phyloP scores from a whole-genome alignment of 306 rosid genomes.

The Pterocarpus santalinus region DNA sequence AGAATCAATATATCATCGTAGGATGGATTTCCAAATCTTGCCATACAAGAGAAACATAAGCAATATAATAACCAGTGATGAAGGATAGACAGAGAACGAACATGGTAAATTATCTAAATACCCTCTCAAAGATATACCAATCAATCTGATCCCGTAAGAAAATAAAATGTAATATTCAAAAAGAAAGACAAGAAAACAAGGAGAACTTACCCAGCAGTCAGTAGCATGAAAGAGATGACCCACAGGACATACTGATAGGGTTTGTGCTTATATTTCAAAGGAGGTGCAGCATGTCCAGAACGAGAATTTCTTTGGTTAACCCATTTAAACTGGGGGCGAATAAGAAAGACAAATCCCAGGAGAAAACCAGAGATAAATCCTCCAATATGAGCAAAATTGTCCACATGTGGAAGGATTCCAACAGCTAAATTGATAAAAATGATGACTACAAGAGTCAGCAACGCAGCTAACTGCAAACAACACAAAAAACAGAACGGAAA shows the following conservation, averaged over 20 bases:
- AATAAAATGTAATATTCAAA: conserved; percentile 29
- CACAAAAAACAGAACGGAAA: background rate
- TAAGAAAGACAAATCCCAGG: conserved; percentile 77
- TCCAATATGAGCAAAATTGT: conserved; percentile 91
- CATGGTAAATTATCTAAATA: background rate
- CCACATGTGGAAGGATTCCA: conserved; percentile 92
- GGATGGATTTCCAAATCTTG: background rate
- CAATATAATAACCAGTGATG: conserved; percentile 20
- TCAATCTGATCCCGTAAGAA: background rate
- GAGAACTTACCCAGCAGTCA: conserved; percentile 63
- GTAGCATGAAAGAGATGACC: conserved; percentile 65
- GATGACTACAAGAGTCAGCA: conserved; percentile 69
- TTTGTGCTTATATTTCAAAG: conserved; percentile 72
- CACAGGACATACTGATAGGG: conserved; percentile 74
- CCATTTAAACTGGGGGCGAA: conserved; percentile 86
- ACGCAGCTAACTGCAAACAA: conserved; percentile 68
- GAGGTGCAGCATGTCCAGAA: conserved; percentile 34
- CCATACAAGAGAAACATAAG: background rate
- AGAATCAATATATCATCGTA: conserved; percentile 1
- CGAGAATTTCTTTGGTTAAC: conserved; percentile 55
- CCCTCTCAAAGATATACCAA: conserved; percentile 1
- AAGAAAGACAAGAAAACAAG: conserved; percentile 9
- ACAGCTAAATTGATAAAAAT: conserved; percentile 72
- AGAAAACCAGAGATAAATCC: conserved; percentile 89
- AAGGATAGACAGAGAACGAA: conserved; percentile 23